Evolutionary conservation across 179 eudicot genomes (phyloP).

Genomic region (Heliamphora pulchella): DNA sequence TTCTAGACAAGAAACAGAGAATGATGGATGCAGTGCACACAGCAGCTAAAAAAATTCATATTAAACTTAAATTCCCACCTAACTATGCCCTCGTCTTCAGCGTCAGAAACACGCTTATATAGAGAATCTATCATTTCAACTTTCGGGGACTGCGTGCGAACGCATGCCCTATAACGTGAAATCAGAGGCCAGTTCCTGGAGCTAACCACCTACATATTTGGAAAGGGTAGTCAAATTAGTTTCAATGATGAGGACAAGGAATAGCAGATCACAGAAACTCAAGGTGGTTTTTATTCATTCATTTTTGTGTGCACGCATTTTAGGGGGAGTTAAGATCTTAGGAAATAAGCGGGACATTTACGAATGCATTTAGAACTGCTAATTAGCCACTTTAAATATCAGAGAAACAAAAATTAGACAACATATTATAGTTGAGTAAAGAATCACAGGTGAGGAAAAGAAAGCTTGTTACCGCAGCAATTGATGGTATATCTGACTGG

Average conservation of each 20-base stretch:
- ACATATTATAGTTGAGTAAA: too few relatives aligned
- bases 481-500: slow-evolving; percentile 81
- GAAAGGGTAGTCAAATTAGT: neutral
- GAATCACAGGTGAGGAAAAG: neutral
- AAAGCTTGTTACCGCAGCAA: slow-evolving; percentile 59
- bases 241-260: too few relatives aligned
- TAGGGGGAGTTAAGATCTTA: too few relatives aligned
- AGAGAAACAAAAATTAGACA: neutral
- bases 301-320: too few relatives aligned
- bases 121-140: slow-evolving; percentile 72
- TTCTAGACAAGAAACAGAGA: neutral
- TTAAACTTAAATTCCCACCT: slow-evolving; percentile 32
- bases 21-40: neutral
- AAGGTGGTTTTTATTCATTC: neutral
- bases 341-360: too few relatives aligned
- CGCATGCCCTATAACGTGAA: slow-evolving; percentile 65
- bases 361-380: too few relatives aligned
- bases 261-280: neutral
- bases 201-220: slow-evolving; percentile 53
- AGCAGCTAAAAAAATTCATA: neutral
- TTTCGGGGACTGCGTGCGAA: slow-evolving; percentile 74
- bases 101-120: slow-evolving; percentile 51
- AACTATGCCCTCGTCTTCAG: slow-evolving; percentile 62
- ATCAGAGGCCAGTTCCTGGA: slow-evolving; percentile 74
- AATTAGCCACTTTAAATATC: too few relatives aligned